phyloP scores from a whole-genome alignment of 768 basidiomycete genomes.

The Chiua virens region DNA sequence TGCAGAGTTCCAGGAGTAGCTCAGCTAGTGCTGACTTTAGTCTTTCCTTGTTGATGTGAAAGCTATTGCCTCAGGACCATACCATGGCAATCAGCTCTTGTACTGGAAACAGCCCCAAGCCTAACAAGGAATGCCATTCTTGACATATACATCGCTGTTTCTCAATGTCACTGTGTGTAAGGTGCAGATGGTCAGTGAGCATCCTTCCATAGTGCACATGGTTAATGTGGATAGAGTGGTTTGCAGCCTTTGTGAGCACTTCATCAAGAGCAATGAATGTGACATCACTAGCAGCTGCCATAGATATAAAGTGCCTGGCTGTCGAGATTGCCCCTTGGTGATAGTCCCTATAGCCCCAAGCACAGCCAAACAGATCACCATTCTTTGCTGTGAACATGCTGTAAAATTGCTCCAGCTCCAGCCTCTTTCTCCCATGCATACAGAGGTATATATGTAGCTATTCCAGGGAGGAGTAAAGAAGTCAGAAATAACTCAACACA shows the following conservation, averaged over 20 bases:
- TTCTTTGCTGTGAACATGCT: background rate
- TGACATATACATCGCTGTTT: background rate
- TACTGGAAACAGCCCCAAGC: background rate
- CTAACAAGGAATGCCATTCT: background rate
- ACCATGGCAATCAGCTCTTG: background rate
- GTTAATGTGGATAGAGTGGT: background rate
- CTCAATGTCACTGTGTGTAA: background rate
- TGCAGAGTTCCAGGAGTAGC: too few species aligned
- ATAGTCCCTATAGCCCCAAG: background rate
- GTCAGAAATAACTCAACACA: too few species aligned
- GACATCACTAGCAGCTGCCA: background rate
- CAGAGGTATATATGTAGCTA: background rate
- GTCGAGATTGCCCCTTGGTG: background rate
- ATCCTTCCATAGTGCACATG: background rate
- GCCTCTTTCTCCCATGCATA: background rate
- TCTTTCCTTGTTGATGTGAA: background rate
- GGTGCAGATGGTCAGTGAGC: background rate
- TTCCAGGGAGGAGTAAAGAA: background rate
- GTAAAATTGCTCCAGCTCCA: background rate
- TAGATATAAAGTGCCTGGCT: background rate
- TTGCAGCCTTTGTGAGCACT: background rate
- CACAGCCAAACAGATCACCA: background rate
- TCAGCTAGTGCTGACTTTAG: background rate
- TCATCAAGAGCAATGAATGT: background rate
- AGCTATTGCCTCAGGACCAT: background rate